Percentiles rank a stretch among this genome's conserved stretches.
These are phyloP conservation scores for Candida nemodendra DNA, from an alignment of 805 yeast species.

Conservation along the genomic window DNA sequence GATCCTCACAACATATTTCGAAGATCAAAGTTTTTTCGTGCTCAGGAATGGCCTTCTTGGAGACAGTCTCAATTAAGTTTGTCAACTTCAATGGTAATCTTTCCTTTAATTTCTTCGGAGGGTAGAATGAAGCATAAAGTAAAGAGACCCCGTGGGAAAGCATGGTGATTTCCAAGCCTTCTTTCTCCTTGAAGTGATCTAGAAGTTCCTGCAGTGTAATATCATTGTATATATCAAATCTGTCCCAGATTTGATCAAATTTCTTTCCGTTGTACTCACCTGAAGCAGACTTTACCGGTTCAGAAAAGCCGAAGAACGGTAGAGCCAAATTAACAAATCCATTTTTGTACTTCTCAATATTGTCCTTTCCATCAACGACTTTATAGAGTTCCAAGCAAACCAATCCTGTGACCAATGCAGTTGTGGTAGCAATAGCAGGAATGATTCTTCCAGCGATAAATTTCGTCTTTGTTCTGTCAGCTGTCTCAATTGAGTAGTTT, in stretches of 20 bases:
- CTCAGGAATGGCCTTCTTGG: constrained; percentile 75
- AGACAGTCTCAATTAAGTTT: constrained; percentile 75
- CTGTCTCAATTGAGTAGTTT: constrained; percentile 85
- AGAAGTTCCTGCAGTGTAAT: constrained; percentile 71
- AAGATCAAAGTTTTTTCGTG: constrained; percentile 77
- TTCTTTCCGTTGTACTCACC: constrained; percentile 75
- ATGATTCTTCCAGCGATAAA: constrained; percentile 97
- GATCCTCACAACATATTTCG: constrained; percentile 91
- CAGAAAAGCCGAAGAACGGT: constrained; percentile 96
- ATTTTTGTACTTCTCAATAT: constrained; percentile 84
- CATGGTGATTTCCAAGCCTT: constrained; percentile 89
- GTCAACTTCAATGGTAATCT: constrained; percentile 67
- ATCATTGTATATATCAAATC: constrained; percentile 80
- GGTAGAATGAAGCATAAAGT: constrained; percentile 90
- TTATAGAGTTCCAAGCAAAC: constrained; percentile 90
- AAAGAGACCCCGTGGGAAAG: constrained; percentile 86
- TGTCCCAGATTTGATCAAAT: constrained; percentile 92
- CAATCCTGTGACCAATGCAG: constrained; percentile 95
- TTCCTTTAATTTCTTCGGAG: constrained; percentile 84
- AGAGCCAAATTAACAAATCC: constrained; percentile 90
- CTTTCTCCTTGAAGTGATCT: constrained; percentile 72
- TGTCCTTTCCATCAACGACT: constrained; percentile 71
- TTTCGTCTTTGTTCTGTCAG: constrained; percentile 87
- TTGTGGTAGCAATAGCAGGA: constrained; percentile 98
- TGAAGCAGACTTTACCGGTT: constrained; percentile 85